Evolutionary conservation across 2,329 filamentous ascomycete species (phyloP).

Genomic region (Epicoccum sorghinum): DNA sequence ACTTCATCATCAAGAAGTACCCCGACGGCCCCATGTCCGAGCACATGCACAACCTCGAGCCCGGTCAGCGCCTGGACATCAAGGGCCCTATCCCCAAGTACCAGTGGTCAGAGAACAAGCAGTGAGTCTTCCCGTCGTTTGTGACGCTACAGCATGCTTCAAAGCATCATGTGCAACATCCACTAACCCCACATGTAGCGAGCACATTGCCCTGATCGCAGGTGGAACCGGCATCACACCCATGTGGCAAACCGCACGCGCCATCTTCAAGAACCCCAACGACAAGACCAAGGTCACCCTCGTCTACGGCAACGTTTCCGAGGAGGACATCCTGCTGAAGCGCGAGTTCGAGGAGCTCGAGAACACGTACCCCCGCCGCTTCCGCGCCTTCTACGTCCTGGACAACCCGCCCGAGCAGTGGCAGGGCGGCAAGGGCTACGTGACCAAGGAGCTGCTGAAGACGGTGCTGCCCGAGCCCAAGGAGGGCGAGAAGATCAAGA

Average conservation of each 20-base stretch:
- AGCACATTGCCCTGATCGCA: constrained; percentile 85
- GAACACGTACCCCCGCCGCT: constrained; percentile 93
- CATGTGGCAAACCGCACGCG: constrained; percentile 92
- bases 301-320: constrained; percentile 85
- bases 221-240: constrained; percentile 96
- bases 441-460: constrained; percentile 92
- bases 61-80: constrained; percentile 83
- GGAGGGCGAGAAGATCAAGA: constrained; percentile 82
- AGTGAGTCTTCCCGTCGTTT: constrained; percentile 45
- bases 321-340: constrained; percentile 92
- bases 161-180: background rate
- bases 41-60: constrained; percentile 81
- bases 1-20: constrained; percentile 92
- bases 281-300: constrained; percentile 98
- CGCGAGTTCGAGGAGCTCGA: constrained; percentile 84
- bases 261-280: constrained; percentile 93
- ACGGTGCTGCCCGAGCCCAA: constrained; percentile 92
- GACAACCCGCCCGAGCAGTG: constrained; percentile 83
- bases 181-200: constrained; percentile 26
- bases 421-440: constrained; percentile 77
- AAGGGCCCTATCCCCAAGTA: constrained; percentile 98
- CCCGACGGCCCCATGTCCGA: constrained; percentile 88
- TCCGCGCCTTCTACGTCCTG: constrained; percentile 92
- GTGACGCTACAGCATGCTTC: too few species aligned
- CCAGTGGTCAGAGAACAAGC: constrained; percentile 87